These are phyloP conservation scores for Ganoderma multipileum DNA, from an alignment of 1,284 basidiomycete genomes.

Conservation along the genomic window DNA sequence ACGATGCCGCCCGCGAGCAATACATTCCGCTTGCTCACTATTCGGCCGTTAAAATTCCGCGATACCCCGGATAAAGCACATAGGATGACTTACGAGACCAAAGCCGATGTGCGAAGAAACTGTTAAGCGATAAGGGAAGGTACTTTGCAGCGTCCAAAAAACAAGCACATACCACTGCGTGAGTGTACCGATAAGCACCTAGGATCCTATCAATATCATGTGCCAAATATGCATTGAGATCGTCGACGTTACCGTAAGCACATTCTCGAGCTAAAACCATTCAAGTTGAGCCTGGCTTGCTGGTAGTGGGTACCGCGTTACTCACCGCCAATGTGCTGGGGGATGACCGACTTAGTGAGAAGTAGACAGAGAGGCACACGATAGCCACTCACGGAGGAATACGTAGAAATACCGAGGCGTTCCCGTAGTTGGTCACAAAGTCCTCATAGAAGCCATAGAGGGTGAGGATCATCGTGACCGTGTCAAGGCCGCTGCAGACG, in stretches of 20 bases:
- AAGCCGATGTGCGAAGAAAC: background rate
- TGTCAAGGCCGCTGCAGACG: background rate
- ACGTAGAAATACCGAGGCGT: background rate
- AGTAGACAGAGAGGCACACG: background rate
- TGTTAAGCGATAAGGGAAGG: background rate
- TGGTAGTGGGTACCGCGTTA: background rate
- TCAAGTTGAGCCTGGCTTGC: background rate
- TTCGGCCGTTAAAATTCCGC: background rate
- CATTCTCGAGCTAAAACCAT: background rate
- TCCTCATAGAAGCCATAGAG: background rate
- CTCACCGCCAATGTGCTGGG: background rate
- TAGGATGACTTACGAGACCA: background rate
- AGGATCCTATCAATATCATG: background rate
- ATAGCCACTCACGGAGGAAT: background rate
- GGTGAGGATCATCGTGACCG: background rate
- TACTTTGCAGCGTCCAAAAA: background rate
- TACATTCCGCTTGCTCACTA: background rate
- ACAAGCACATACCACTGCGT: background rate
- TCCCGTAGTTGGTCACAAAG: background rate
- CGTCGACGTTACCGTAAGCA: background rate
- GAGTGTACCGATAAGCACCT: background rate
- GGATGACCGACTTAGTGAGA: background rate
- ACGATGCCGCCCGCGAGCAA: background rate
- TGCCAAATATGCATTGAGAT: background rate
- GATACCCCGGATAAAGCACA: too few species aligned